A percentile compares a stretch with the other conserved stretches of the same genome.
Conservation (phyloP, 2,329 filamentous ascomycete species). For the Coniochaeta prunicola region DNA sequence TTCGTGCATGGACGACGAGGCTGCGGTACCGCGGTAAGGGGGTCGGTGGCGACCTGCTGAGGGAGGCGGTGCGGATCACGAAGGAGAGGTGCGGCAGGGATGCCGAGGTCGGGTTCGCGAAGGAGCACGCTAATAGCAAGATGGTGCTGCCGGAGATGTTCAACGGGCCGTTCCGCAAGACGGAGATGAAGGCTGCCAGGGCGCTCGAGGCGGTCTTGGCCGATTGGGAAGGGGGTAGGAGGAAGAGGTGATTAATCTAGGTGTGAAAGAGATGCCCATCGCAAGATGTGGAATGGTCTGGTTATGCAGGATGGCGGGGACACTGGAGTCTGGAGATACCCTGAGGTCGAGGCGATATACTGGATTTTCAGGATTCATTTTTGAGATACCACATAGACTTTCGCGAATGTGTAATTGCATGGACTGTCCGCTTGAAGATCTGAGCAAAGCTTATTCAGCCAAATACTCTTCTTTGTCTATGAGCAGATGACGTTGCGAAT, state of each 20-base stretch:
- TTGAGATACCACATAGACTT: slow-evolving; percentile 15
- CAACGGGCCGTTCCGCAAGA: slow-evolving; percentile 50
- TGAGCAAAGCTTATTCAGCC: not conserved
- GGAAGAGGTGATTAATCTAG: slow-evolving; percentile 30
- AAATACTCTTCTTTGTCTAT: not conserved
- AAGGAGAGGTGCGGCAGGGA: slow-evolving; percentile 62
- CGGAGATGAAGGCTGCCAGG: slow-evolving; percentile 50
- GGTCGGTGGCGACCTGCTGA: slow-evolving; percentile 64
- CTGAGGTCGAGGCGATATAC: slow-evolving; percentile 8
- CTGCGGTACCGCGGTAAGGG: slow-evolving; percentile 63
- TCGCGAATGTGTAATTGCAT: slow-evolving; percentile 7
- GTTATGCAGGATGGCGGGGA: not conserved
- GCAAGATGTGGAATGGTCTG: not conserved
- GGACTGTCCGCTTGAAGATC: not conserved
- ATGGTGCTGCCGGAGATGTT: slow-evolving; percentile 57
- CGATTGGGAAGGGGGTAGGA: slow-evolving; percentile 38
- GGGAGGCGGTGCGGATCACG: slow-evolving; percentile 63
- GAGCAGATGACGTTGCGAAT: not conserved
- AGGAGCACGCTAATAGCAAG: slow-evolving; percentile 68
- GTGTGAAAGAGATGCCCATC: not conserved
- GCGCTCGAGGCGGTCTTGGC: slow-evolving; percentile 43
- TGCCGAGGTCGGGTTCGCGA: slow-evolving; percentile 63
- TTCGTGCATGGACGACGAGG: slow-evolving; percentile 77
- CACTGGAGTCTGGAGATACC: not conserved
- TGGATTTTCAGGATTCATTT: slow-evolving; percentile 6